These are phyloP conservation scores for Haplosporangium gracile DNA, from an alignment of 192 early-diverging fungal genomes.

Conservation along the genomic window DNA sequence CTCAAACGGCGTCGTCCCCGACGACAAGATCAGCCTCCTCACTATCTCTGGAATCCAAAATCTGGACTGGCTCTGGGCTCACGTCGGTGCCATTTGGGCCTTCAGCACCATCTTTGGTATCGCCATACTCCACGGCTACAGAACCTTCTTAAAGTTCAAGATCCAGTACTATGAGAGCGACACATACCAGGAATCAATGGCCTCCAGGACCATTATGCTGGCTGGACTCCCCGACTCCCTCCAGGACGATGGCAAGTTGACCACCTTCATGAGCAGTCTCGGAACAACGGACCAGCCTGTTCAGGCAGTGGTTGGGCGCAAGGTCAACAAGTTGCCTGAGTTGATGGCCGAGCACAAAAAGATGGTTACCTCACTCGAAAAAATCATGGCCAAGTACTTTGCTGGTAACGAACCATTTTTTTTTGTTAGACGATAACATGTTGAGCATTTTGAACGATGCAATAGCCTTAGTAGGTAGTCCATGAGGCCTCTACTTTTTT, in stretches of 20 bases:
- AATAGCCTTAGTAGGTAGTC: too few relatives aligned
- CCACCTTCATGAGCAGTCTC: conserved; percentile 60
- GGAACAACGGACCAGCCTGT: conserved; percentile 59
- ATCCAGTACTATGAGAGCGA: conserved; percentile 72
- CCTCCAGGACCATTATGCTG: conserved; percentile 77
- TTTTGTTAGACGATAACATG: background rate
- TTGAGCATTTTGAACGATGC: background rate
- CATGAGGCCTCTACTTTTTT: background rate
- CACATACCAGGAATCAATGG: conserved; percentile 71
- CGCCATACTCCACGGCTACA: conserved; percentile 66
- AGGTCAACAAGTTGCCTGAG: conserved; percentile 74
- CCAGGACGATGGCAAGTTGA: conserved; percentile 69
- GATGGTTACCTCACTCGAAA: conserved; percentile 74
- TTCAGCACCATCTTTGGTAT: conserved; percentile 69
- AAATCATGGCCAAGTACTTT: conserved; percentile 69
- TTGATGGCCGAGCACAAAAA: conserved; percentile 74
- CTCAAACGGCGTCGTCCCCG: conserved; percentile 20
- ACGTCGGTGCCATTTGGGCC: conserved; percentile 68
- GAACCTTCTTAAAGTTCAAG: conserved; percentile 63
- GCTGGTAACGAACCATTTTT: conserved; percentile 36
- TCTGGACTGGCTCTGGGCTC: conserved; percentile 71
- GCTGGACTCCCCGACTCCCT: conserved; percentile 70
- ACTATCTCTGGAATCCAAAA: conserved; percentile 31
- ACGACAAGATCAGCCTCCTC: conserved; percentile 46
- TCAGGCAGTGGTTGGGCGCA: conserved; percentile 75